A percentile compares a stretch with the other conserved stretches of the same genome.
Conservation (phyloP, 495 filamentous ascomycete genomes). For the Cetradonia linearis region DNA sequence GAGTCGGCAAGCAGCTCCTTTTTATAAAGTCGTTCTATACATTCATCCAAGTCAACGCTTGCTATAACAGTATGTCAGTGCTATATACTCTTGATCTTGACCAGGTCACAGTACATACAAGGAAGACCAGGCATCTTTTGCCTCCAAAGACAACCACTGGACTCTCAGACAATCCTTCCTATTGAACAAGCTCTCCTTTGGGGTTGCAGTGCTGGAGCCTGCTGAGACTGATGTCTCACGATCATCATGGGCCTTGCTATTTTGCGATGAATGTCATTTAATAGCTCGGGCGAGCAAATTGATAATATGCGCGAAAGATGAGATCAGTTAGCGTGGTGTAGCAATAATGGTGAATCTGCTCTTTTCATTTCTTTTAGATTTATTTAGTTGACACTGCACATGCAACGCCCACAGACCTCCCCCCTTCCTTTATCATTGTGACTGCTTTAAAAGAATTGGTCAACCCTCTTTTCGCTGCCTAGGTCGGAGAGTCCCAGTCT, state of each 20-base stretch:
- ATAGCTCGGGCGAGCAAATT: slow-evolving; percentile 16
- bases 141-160: slow-evolving; percentile 9
- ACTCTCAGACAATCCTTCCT: background rate
- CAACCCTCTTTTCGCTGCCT: background rate
- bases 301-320: background rate
- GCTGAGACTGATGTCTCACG: slow-evolving; percentile 13
- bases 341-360: background rate
- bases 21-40: slow-evolving; percentile 87
- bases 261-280: slow-evolving; percentile 17
- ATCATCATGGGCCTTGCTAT: slow-evolving; percentile 15
- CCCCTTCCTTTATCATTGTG: background rate
- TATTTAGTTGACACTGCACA: background rate
- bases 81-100: background rate
- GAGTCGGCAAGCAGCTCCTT: slow-evolving; percentile 95
- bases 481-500: background rate
- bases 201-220: slow-evolving; percentile 14
- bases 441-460: background rate
- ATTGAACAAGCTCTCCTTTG: slow-evolving; percentile 4
- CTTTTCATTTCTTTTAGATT: background rate
- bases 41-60: slow-evolving; percentile 96
- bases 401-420: background rate
- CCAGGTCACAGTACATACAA: slow-evolving; percentile 42
- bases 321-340: slow-evolving; percentile 2
- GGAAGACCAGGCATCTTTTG: slow-evolving; percentile 80
- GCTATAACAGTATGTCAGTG: slow-evolving; percentile 40